A percentile compares a stretch with the other conserved stretches of the same genome.
These are phyloP conservation scores for Trichoderma citrinoviride DNA, from an alignment of 2,329 filamentous ascomycete genomes.

Conservation along the genomic window DNA sequence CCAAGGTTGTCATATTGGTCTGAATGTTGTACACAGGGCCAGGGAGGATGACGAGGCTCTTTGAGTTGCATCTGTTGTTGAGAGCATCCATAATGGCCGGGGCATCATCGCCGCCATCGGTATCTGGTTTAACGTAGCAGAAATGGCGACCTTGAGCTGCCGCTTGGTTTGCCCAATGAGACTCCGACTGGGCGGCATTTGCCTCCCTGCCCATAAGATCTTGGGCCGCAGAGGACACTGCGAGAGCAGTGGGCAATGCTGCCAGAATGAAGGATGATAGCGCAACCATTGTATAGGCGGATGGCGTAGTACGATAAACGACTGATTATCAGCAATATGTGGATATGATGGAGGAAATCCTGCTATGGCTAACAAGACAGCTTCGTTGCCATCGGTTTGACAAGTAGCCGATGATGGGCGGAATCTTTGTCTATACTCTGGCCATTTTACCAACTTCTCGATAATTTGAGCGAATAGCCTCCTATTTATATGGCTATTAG, in stretches of 20 bases:
- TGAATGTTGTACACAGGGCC: slow-evolving; percentile 37
- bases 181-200: not conserved
- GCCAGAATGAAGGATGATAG: not conserved
- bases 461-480: not conserved
- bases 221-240: not conserved
- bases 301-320: not conserved
- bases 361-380: not conserved
- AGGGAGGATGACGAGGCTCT: slow-evolving; percentile 35
- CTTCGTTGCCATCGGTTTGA: not conserved
- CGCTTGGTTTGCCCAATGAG: slow-evolving; percentile 23
- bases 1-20: slow-evolving; percentile 36
- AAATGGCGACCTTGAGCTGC: slow-evolving; percentile 27
- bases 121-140: slow-evolving; percentile 32
- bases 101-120: slow-evolving; percentile 33
- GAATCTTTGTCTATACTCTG: not conserved
- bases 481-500: not conserved
- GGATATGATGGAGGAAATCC: not conserved
- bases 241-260: slow-evolving; percentile 4
- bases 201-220: not conserved
- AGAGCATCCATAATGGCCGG: slow-evolving; percentile 34
- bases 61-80: slow-evolving; percentile 31
- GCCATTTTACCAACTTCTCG: not conserved
- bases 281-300: not conserved
- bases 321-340: not conserved
- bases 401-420: too few species aligned